Evolutionary conservation across 2,329 filamentous ascomycete species (phyloP), one percentile per base, ranked within the genome.

Genomic region (Colletotrichum truncatum): DNA sequence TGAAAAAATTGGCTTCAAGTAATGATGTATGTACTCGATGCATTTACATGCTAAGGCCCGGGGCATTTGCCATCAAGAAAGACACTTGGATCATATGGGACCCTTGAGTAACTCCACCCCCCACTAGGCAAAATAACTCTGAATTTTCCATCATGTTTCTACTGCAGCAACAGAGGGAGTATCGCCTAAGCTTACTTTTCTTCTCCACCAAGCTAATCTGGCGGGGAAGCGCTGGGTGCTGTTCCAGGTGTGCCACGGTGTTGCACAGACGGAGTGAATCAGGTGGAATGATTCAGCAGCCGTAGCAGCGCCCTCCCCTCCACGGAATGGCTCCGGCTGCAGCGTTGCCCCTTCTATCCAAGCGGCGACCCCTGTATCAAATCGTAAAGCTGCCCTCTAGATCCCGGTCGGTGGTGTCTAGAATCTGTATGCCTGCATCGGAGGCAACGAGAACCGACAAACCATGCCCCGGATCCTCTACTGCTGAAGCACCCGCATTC

Each of bases 211-310:
- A 43, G 39, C 23, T 34, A 25, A 38, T 49, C 21, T 26, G 10
- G 38, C 16, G 23, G 54, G 23, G 54, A 14, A 16, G 36, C 10
- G 14, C 10, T 32, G 26, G n/a, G 25, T 53, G 36, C 46, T 45
- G 61, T 48, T 64, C 54, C 61, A 64, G 46, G 61, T 64, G 45
- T 59, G 46, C 39, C 30, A 48, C 25, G 46, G 30, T 39, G 55
- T 39, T 18, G 61, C 43, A 51, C 57, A 46, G 57, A 45, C 48
- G 14, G n/a, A 11, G 11, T 57, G 57, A 55, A 64, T 64, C 25
- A 38, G 30, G 21, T 28, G 30, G 11, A 18, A 32, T 48, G 46
- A 54, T 32, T 60, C 46, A 26, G 45, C 32, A 30, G n/a, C 38
- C 36, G 36, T 41, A 34, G 38, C 45, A 38, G 16, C 36, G 43